Base-by-base conservation (phyloP, 1,284 basidiomycete genomes). In the Gymnopus androsaceus region DNA sequence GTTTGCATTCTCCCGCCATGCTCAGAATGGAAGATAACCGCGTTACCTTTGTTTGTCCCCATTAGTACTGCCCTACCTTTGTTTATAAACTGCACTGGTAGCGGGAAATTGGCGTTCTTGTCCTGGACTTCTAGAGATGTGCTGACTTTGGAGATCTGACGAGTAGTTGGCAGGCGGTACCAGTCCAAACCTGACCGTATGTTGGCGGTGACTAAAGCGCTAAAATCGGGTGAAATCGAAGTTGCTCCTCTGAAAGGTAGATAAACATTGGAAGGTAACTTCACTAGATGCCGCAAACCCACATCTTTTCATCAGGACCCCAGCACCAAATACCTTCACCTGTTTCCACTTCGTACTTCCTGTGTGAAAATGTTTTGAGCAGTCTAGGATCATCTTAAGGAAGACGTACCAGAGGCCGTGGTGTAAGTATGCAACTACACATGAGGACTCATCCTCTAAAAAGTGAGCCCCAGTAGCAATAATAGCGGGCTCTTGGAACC, bases 401-500 rank as follows among this genome's bases (percentile, higher is more conserved):
- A 31, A 33, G n/a, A 33, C 33, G 15, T 49, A 49, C 47, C 47
- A 49, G 12, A 49, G 30, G n/a, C 47, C 33, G 17, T 49, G 47
- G 25, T 49, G 47, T 5, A 49, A 31, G 25, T 49, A 49, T 34
- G 12, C 21, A 31, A 49, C 19, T 12, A 49, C n/a, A 12, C 28
- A 21, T 6, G 9, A 11, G 9, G 5, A 7, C 11, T 33, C 25
- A 17, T 36, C 47, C 9, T 36, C 15, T 36, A 49, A 34, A 23
- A 49, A 33, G 21, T 49, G 47, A 17, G 30, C 33, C 1, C 30
- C 30, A 11, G 47, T 49, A 25, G 47, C 47, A 6, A 49, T 14
- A 12, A 49, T 23, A 4, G 28, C n/a, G 5, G 47, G 47, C 30
- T 49, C 47, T 6, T 36, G 30, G 21, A 49, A 36, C 21, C 21